phyloP scores from a whole-genome alignment of 345 rosid genomes.

The Microthlaspi erraticum region DNA sequence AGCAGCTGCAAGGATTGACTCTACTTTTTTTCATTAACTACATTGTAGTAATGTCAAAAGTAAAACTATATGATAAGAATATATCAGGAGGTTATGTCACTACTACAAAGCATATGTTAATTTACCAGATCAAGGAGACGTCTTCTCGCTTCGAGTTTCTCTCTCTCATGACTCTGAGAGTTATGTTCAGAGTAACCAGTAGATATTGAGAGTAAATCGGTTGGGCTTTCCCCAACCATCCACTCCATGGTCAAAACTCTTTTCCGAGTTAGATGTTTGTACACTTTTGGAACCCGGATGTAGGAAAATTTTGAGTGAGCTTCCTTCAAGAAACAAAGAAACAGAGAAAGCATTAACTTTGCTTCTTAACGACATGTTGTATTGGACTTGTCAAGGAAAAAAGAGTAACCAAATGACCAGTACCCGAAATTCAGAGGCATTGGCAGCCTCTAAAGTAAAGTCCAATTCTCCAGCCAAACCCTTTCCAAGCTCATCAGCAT shows the following conservation, averaged over 20 bases:
- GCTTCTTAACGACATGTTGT: slow-evolving; percentile 2
- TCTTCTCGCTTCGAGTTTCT: slow-evolving; percentile 65
- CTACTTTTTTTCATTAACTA: slow-evolving; percentile 1
- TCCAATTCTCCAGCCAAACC: slow-evolving; percentile 95
- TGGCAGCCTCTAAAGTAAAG: slow-evolving; percentile 83
- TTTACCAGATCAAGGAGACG: slow-evolving; percentile 85
- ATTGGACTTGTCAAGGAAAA: slow-evolving; percentile 10
- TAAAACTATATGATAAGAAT: not conserved
- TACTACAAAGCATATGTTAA: slow-evolving; percentile 17
- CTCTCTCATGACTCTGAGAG: slow-evolving; percentile 54
- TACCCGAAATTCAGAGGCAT: slow-evolving; percentile 88
- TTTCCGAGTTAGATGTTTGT: slow-evolving; percentile 64
- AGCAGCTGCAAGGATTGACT: slow-evolving; percentile 22
- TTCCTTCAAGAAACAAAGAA: slow-evolving; percentile 61
- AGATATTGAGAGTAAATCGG: slow-evolving; percentile 61
- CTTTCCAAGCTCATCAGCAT: slow-evolving; percentile 97
- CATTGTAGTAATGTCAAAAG: slow-evolving; percentile 15
- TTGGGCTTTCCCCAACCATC: slow-evolving; percentile 91
- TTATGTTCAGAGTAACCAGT: slow-evolving; percentile 48
- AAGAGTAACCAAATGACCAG: slow-evolving; percentile 1
- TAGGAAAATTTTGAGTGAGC: slow-evolving; percentile 68
- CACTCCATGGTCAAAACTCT: slow-evolving; percentile 97
- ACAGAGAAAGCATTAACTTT: slow-evolving; percentile 1
- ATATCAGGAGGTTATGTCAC: slow-evolving; percentile 12
- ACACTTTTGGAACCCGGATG: slow-evolving; percentile 76